These are phyloP conservation scores for Xylariaceae sp. DNA, from an alignment of 2,329 filamentous ascomycete species.

Conservation along the genomic window DNA sequence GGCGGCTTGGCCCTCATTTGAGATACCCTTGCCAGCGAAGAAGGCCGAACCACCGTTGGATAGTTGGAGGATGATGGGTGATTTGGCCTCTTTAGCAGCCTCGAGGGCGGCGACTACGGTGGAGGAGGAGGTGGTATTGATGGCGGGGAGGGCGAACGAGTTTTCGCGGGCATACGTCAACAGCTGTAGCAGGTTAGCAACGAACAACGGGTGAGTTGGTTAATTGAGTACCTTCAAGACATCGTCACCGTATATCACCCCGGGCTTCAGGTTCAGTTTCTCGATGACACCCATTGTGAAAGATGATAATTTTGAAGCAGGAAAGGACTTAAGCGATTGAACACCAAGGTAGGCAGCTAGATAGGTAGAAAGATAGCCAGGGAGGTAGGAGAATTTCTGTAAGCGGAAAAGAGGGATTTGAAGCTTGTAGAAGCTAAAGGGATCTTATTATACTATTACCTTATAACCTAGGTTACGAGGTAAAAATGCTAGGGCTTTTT, in stretches of 20 bases:
- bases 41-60: conserved; percentile 93
- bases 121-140: conserved; percentile 93
- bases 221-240: conserved; percentile 54
- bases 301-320: neutral
- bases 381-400: no score
- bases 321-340: no score
- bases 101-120: conserved; percentile 86
- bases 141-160: conserved; percentile 84
- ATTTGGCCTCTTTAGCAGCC: conserved; percentile 89
- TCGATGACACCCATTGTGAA: conserved; percentile 26
- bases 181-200: conserved; percentile 4
- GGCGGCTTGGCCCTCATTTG: conserved; percentile 79
- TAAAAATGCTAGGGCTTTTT: neutral
- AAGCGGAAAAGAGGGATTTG: no score
- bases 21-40: conserved; percentile 88
- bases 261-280: conserved; percentile 53
- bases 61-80: conserved; percentile 90
- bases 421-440: no score
- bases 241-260: conserved; percentile 58
- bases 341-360: no score
- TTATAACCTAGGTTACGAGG: no score
- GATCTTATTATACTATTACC: no score
- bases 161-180: conserved; percentile 91
- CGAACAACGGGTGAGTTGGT: neutral
- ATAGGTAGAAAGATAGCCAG: no score